Conservation (phyloP, 139 green algal genomes). For the Picochlorum sp. region DNA sequence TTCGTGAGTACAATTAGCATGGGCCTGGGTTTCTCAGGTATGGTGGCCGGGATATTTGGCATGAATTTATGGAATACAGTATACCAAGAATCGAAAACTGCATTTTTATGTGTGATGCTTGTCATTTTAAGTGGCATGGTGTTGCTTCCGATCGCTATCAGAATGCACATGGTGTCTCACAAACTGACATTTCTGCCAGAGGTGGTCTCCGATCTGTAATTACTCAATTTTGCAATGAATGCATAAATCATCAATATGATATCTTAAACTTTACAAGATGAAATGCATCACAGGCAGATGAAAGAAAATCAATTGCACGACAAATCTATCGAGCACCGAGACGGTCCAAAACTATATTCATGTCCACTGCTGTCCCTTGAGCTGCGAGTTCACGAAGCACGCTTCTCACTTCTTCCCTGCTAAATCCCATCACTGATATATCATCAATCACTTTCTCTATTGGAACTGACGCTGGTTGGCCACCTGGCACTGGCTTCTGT, state of each 20-base stretch:
- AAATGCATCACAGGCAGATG: too few relatives aligned
- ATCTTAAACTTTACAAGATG: too few relatives aligned
- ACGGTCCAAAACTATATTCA: conserved; percentile 65
- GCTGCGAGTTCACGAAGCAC: conserved; percentile 46
- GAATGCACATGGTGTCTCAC: too few relatives aligned
- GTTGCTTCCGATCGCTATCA: neutral
- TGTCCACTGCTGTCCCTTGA: conserved; percentile 53
- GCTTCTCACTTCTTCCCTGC: conserved; percentile 31
- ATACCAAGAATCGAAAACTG: neutral
- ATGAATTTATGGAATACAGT: conserved; percentile 22
- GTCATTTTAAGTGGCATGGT: neutral
- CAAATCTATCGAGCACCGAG: conserved; percentile 12
- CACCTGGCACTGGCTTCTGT: neutral
- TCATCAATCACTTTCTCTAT: conserved; percentile 62
- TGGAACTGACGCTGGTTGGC: conserved; percentile 21
- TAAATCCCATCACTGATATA: conserved; percentile 68
- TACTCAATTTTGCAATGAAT: too few relatives aligned
- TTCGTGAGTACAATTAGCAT: conserved; percentile 18
- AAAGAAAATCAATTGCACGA: too few relatives aligned
- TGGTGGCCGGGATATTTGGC: conserved; percentile 16
- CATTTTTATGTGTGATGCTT: neutral
- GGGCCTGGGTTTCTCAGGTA: conserved; percentile 1
- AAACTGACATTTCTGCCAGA: too few relatives aligned
- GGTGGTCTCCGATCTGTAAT: too few relatives aligned
- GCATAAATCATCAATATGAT: too few relatives aligned